These are phyloP conservation scores for Oryza australiensis DNA, from an alignment of 176 grass and related monocot genomes.

Conservation along the genomic window DNA sequence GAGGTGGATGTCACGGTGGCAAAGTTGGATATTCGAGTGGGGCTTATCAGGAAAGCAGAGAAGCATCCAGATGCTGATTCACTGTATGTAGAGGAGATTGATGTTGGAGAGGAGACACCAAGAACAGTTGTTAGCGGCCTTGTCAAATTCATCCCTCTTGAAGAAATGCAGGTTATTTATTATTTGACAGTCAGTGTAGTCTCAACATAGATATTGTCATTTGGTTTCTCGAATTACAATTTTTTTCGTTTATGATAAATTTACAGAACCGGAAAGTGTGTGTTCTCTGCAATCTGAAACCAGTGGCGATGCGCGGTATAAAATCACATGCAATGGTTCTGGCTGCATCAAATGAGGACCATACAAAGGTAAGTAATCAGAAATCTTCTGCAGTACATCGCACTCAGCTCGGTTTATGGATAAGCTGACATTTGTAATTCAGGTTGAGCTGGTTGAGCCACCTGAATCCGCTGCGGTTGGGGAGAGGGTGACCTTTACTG, in stretches of 20 bases:
- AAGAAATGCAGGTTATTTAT: slow-evolving; percentile 98
- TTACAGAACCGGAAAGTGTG: slow-evolving; percentile 73
- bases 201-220: neutral
- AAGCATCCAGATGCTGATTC: slow-evolving; percentile 96
- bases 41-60: slow-evolving; percentile 78
- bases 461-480: neutral
- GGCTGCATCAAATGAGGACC: slow-evolving; percentile 86
- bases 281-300: slow-evolving; percentile 94
- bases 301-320: slow-evolving; percentile 82
- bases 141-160: slow-evolving; percentile 84
- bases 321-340: slow-evolving; percentile 98
- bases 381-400: neutral
- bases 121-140: slow-evolving; percentile 96
- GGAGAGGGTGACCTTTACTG: slow-evolving; percentile 58
- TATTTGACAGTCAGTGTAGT: no score
- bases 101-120: slow-evolving; percentile 83
- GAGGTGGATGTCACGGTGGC: slow-evolving; percentile 61
- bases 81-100: slow-evolving; percentile 95
- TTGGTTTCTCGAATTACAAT: slow-evolving; percentile 9
- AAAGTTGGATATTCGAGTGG: slow-evolving; percentile 88
- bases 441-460: neutral
- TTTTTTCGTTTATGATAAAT: slow-evolving; percentile 22
- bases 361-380: slow-evolving; percentile 61
- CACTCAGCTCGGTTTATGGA: neutral
- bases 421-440: neutral